phyloP scores from a whole-genome alignment of 331 rosid species.

The Spiraea crenata region DNA sequence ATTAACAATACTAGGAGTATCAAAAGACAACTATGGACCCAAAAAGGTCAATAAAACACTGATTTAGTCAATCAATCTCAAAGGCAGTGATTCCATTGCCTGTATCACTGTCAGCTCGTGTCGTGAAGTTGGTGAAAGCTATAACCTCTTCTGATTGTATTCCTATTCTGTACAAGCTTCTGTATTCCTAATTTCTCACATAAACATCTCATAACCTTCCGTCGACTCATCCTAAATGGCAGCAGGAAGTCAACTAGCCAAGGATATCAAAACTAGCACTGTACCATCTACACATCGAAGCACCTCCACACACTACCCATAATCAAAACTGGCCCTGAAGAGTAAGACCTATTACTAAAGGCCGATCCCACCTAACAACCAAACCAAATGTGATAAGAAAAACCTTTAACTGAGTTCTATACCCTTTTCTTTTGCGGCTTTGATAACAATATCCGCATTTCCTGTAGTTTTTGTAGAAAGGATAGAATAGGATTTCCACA shows the following conservation, averaged over 20 bases:
- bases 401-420: slow-evolving; percentile 34
- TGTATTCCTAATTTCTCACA: slow-evolving; percentile 17
- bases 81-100: not conserved
- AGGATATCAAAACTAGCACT: slow-evolving; percentile 17
- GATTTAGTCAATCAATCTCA: slow-evolving; percentile 14
- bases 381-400: slow-evolving; percentile 17
- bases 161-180: slow-evolving; percentile 25
- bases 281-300: slow-evolving; percentile 22
- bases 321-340: slow-evolving; percentile 28
- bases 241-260: slow-evolving; percentile 14
- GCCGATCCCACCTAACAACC: slow-evolving; percentile 28
- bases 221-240: slow-evolving; percentile 14
- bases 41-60: slow-evolving; percentile 8
- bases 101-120: not conserved
- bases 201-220: not conserved
- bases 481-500: slow-evolving; percentile 61
- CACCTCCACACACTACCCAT: slow-evolving; percentile 12
- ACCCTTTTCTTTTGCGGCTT: slow-evolving; percentile 76
- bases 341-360: not conserved
- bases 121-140: slow-evolving; percentile 16
- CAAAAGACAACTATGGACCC: not conserved
- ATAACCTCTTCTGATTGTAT: slow-evolving; percentile 21
- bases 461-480: slow-evolving; percentile 39
- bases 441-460: slow-evolving; percentile 38
- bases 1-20: not conserved